A percentile compares a stretch with the other conserved stretches of the same genome.
phyloP scores from a whole-genome alignment of 306 rosid species.

The Gillenia trifoliata region DNA sequence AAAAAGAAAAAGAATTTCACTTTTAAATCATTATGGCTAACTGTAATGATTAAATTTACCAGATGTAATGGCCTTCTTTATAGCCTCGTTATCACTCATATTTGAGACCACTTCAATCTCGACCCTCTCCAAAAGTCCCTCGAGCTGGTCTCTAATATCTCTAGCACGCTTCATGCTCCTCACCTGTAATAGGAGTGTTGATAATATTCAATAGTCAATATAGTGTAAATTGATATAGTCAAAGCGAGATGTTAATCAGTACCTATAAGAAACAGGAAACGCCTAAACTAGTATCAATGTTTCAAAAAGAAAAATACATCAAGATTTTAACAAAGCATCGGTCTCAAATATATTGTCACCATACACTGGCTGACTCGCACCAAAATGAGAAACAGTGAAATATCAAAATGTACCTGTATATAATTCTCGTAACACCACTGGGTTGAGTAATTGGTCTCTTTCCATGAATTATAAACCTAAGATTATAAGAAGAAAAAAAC shows the following conservation, averaged over 20 bases:
- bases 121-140: slow-evolving; percentile 88
- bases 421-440: slow-evolving; percentile 97
- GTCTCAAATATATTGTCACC: background rate
- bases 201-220: slow-evolving; percentile 1
- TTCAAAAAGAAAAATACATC: background rate
- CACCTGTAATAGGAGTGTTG: slow-evolving; percentile 41
- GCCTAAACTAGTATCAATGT: background rate
- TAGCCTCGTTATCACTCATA: slow-evolving; percentile 54
- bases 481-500: too few species aligned
- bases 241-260: background rate
- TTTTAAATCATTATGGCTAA: background rate
- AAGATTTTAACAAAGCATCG: background rate
- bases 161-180: slow-evolving; percentile 98
- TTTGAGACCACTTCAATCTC: slow-evolving; percentile 75
- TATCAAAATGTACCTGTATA: slow-evolving; percentile 55
- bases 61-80: slow-evolving; percentile 85
- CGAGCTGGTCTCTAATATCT: slow-evolving; percentile 93
- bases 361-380: background rate
- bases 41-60: slow-evolving; percentile 33
- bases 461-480: slow-evolving; percentile 94
- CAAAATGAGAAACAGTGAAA: background rate
- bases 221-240: background rate
- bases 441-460: slow-evolving; percentile 89
- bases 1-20: background rate
- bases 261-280: background rate